Percentiles rank a stretch among this genome's conserved stretches.
These are phyloP conservation scores for Nadsonia starkeyi-henricii DNA, from an alignment of 1,139 yeast species.

Conservation along the genomic window DNA sequence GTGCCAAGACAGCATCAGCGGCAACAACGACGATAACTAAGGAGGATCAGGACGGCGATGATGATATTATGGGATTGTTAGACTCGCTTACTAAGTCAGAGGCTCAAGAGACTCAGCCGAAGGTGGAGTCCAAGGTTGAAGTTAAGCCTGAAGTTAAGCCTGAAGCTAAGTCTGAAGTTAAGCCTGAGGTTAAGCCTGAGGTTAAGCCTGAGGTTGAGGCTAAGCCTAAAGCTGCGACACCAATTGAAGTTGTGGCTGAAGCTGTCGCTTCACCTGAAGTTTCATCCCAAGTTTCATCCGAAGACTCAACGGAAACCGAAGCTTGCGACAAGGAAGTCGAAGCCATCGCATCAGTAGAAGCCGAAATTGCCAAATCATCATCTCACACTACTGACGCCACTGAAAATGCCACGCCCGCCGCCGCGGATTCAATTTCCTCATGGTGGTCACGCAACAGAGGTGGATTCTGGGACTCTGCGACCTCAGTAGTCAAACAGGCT, in stretches of 20 bases:
- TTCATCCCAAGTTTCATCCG: no score
- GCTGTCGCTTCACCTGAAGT: not conserved
- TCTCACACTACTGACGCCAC: slow-evolving; percentile 12
- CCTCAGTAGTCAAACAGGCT: slow-evolving; percentile 46
- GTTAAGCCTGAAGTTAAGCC: slow-evolving; percentile 5
- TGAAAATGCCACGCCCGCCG: slow-evolving; percentile 12
- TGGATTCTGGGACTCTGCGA: slow-evolving; percentile 34
- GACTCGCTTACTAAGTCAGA: slow-evolving; percentile 44
- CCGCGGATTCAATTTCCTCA: slow-evolving; percentile 54
- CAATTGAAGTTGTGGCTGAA: not conserved
- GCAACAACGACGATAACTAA: slow-evolving; percentile 12
- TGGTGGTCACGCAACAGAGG: slow-evolving; percentile 44
- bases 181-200: not conserved
- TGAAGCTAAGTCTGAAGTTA: not conserved
- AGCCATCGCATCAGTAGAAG: slow-evolving; percentile 7
- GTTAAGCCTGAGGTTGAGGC: not conserved
- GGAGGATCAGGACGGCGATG: slow-evolving; percentile 34
- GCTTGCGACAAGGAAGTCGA: slow-evolving; percentile 6
- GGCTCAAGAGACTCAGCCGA: slow-evolving; percentile 4
- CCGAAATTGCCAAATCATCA: slow-evolving; percentile 10
- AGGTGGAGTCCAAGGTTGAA: slow-evolving; percentile 5
- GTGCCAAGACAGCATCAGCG: slow-evolving; percentile 16
- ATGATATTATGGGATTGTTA: slow-evolving; percentile 72
- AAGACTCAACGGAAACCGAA: no score
- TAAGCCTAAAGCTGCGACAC: no score